These are phyloP conservation scores for Plasmodium relictum DNA, from an alignment of 169 alveolate genomes.

Conservation along the genomic window DNA sequence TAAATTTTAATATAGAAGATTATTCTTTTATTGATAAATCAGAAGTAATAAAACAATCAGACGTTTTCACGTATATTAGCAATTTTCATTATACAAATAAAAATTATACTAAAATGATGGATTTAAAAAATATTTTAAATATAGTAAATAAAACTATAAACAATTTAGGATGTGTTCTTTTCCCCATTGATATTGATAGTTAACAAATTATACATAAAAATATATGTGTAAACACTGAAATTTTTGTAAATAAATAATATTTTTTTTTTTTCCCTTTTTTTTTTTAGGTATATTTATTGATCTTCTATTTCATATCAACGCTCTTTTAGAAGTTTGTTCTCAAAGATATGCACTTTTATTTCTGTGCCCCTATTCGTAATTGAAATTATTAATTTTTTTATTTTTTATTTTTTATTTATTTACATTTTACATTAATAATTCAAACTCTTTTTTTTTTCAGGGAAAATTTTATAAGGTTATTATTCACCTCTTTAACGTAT, in stretches of 20 bases:
- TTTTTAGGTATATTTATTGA: constrained; percentile 56
- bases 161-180: constrained; percentile 46
- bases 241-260: not conserved
- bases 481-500: constrained; percentile 54
- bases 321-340: constrained; percentile 40
- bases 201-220: not conserved
- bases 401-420: not conserved
- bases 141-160: constrained; percentile 46
- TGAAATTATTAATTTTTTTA: not conserved
- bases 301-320: constrained; percentile 67
- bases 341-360: constrained; percentile 68
- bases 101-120: constrained; percentile 36
- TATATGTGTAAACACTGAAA: not conserved
- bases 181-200: constrained; percentile 75
- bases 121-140: constrained; percentile 23
- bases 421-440: not conserved
- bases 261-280: no score
- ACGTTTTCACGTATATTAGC: constrained; percentile 60
- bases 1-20: constrained; percentile 49
- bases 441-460: not conserved
- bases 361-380: constrained; percentile 66
- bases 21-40: constrained; percentile 70
- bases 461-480: constrained; percentile 48
- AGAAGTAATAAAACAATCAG: constrained; percentile 26
- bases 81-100: constrained; percentile 69